phyloP scores from a whole-genome alignment of 2,329 filamentous ascomycete species.

The Pseudogymnoascus verrucosus region DNA sequence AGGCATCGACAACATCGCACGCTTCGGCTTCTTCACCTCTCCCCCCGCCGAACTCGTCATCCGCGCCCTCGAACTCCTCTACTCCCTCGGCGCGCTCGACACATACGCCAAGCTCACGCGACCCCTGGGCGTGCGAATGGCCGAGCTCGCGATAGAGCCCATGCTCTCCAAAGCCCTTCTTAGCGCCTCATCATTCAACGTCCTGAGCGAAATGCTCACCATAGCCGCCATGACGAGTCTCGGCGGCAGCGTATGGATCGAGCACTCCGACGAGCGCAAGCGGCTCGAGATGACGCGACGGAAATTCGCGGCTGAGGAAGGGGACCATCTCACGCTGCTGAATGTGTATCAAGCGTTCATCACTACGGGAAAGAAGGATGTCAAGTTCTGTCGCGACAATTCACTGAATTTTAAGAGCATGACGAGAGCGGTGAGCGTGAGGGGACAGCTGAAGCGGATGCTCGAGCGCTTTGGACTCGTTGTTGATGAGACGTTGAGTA shows the following conservation, averaged over 20 bases:
- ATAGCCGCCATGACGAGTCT: conserved; percentile 92
- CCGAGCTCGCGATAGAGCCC: conserved; percentile 83
- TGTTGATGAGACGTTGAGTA: conserved; percentile 53
- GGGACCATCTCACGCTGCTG: conserved; percentile 84
- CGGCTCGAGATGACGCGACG: conserved; percentile 64
- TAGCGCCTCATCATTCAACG: conserved; percentile 64
- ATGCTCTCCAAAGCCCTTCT: conserved; percentile 92
- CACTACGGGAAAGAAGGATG: conserved; percentile 71
- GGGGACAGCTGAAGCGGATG: conserved; percentile 78
- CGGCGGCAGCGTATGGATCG: conserved; percentile 75
- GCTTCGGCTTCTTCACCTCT: conserved; percentile 81
- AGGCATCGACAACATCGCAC: conserved; percentile 87
- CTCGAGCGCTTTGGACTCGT: conserved; percentile 75
- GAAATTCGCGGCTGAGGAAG: conserved; percentile 85
- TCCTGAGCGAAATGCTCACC: conserved; percentile 76
- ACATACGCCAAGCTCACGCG: conserved; percentile 83
- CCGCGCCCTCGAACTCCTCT: conserved; percentile 81
- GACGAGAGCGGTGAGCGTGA: conserved; percentile 73
- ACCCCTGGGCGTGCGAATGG: conserved; percentile 84
- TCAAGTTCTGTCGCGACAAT: conserved; percentile 81
- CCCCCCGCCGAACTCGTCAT: conserved; percentile 79
- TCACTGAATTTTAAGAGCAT: conserved; percentile 81
- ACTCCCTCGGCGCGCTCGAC: conserved; percentile 77
- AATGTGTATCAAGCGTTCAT: conserved; percentile 92
- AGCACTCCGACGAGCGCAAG: conserved; percentile 70